These are phyloP conservation scores for Heterobasidion irregulare DNA, from an alignment of 1,284 basidiomycete species.

Conservation along the genomic window DNA sequence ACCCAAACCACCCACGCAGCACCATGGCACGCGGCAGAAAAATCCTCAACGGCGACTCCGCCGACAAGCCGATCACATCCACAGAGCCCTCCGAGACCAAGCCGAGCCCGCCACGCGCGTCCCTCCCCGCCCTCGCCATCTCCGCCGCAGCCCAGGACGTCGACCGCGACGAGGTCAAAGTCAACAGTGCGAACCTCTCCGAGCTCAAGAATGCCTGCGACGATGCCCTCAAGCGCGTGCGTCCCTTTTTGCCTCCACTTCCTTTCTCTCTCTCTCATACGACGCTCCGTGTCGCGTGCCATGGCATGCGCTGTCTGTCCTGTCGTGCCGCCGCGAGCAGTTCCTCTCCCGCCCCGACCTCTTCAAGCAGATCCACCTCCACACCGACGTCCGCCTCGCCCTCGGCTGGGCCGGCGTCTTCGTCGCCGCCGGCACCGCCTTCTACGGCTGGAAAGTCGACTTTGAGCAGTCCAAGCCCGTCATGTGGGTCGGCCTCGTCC, in stretches of 20 bases:
- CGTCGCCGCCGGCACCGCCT: constrained; percentile 69
- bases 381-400: constrained; percentile 79
- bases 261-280: not conserved
- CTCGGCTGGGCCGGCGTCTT: constrained; percentile 82
- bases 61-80: not conserved
- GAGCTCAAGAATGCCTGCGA: constrained; percentile 90
- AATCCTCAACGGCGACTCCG: constrained; percentile 7
- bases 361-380: constrained; percentile 79
- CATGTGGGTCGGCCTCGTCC: constrained; percentile 69
- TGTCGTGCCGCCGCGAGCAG: constrained; percentile 28
- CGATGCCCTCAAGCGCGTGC: constrained; percentile 82
- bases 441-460: constrained; percentile 79
- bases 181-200: constrained; percentile 74
- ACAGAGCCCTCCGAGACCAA: constrained; percentile 6
- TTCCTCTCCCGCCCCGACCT: constrained; percentile 71
- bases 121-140: not conserved
- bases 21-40: constrained; percentile 10
- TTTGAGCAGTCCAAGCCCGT: constrained; percentile 81
- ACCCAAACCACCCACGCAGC: not conserved
- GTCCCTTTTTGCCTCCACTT: constrained; percentile 22
- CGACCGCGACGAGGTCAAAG: constrained; percentile 63
- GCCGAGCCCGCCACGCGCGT: constrained; percentile 2
- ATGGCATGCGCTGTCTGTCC: not conserved
- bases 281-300: not conserved
- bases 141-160: not conserved